Evolutionary conservation across 139 green algal genomes (phyloP).

Genomic region (Volvox reticuliferus): DNA sequence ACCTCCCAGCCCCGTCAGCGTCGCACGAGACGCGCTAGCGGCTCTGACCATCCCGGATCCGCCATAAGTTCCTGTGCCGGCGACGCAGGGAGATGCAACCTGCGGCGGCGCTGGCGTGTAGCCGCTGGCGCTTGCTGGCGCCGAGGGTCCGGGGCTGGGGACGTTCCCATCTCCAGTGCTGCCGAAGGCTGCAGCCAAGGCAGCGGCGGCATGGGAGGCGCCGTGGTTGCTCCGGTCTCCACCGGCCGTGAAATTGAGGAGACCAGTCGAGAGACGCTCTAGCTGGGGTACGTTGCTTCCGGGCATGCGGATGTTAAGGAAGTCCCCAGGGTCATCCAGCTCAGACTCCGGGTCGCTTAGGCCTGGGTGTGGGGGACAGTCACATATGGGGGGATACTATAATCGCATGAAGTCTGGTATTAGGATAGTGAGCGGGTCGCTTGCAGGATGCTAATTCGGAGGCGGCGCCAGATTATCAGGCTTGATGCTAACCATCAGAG

Average conservation of each 20-base stretch:
- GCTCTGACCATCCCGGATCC: too few relatives aligned
- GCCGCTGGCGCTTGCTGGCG: background rate
- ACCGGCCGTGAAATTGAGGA: constrained; percentile 17
- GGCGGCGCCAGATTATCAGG: too few relatives aligned
- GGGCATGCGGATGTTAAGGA: constrained; percentile 36
- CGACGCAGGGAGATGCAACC: background rate
- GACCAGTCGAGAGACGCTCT: constrained; percentile 38
- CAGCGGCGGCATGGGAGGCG: background rate
- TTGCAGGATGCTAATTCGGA: too few relatives aligned
- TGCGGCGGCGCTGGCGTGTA: background rate
- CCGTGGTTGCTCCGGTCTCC: constrained; percentile 8
- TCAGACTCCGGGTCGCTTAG: constrained; percentile 35
- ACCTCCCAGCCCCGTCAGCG: background rate
- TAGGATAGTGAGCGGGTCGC: too few relatives aligned
- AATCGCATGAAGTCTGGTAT: too few relatives aligned
- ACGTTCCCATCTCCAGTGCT: background rate
- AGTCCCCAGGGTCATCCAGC: constrained; percentile 31
- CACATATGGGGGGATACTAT: too few relatives aligned
- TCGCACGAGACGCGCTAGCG: background rate
- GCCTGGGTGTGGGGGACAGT: background rate
- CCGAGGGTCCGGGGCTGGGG: constrained; percentile 9
- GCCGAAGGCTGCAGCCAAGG: background rate
- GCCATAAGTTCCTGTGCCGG: background rate
- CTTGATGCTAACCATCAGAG: too few relatives aligned
- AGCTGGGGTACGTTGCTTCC: constrained; percentile 8